Conservation (phyloP, 106 monocot species). For the Dendrobium huoshanense region DNA sequence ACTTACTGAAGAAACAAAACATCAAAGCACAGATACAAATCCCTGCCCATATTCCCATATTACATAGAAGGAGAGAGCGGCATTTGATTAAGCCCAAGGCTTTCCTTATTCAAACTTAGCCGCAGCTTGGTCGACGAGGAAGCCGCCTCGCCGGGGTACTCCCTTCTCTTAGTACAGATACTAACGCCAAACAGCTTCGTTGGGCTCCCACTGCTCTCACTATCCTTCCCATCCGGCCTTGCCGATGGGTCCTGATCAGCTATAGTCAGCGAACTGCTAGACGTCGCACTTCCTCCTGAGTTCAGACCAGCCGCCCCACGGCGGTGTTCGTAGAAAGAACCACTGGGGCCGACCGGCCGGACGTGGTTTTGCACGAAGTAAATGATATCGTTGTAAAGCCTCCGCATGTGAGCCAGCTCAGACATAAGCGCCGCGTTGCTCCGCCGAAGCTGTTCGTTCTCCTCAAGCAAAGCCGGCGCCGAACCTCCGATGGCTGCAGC, state of each 20-base stretch:
- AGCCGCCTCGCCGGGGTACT: slow-evolving; percentile 8
- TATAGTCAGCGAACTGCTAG: slow-evolving; percentile 90
- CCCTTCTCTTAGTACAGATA: background rate
- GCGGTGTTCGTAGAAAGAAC: background rate
- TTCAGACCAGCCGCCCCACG: background rate
- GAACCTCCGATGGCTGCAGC: background rate
- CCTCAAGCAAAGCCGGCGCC: slow-evolving; percentile 48
- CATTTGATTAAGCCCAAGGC: background rate
- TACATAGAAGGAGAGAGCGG: background rate
- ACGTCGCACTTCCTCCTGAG: slow-evolving; percentile 62
- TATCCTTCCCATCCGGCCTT: slow-evolving; percentile 5
- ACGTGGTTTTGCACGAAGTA: slow-evolving; percentile 97
- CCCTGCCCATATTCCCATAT: background rate
- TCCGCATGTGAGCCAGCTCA: slow-evolving; percentile 83
- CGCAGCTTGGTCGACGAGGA: slow-evolving; percentile 37
- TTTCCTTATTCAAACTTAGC: background rate
- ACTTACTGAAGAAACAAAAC: background rate
- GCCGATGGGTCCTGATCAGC: slow-evolving; percentile 52
- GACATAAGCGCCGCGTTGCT: slow-evolving; percentile 65
- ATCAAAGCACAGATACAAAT: background rate
- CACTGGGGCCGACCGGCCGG: slow-evolving; percentile 66
- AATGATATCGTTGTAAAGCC: slow-evolving; percentile 95
- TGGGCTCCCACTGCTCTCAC: slow-evolving; percentile 16
- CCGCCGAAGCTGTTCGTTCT: slow-evolving; percentile 74
- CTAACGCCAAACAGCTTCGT: slow-evolving; percentile 30